Evolutionary conservation across 768 basidiomycete genomes (phyloP), one percentile per base, ranked within the genome.

Genomic region (Amanita fuliginea): DNA sequence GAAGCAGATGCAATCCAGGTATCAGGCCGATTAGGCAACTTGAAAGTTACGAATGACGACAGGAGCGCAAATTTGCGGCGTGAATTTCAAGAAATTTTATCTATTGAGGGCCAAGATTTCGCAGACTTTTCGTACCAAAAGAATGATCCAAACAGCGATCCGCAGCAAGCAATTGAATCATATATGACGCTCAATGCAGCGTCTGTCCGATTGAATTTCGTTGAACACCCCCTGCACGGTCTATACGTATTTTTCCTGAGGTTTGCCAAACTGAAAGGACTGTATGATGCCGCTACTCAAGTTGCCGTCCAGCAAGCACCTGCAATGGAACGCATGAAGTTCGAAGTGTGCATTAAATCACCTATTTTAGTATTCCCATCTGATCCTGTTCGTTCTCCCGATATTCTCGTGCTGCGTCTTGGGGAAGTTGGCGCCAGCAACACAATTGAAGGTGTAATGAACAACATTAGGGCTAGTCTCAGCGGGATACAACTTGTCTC

Each of bases 51-150:
- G 54, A 94, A 97, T 59, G 78, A 93, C 57, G 77, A 79, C 33
- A 56, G 69, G 16, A 62, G 67, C 6, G 63, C 70, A 34, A 70
- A 72, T 14, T 72, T 78, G 34, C 68, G 75, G 18, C 72, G 78
- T 3, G 77, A 80, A 43, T 94, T 94, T 68, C 86, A 86, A 60
- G 77, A 89, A 55, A 74, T 98, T 3, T 67, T 98, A 50, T 88
- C 91, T 28, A 97, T 98, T 50, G 90, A 98, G 58, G 96, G 94
- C 42, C 78, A 88, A 58, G 84, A 97, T 59, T 81, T 99, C 35
- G 94, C 92, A 14, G 86, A 95, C 63, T 90, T 99, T 70, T 77
- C 75, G 48, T 99, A 98, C 65, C 85, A 94, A 62, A 98, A 91
- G 0, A 92, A 78, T 64, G 86, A 94, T 62, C 77, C 88, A 2